These are phyloP conservation scores for Ilyonectria mors-panacis DNA, from an alignment of 2,329 filamentous ascomycete species.

Conservation along the genomic window DNA sequence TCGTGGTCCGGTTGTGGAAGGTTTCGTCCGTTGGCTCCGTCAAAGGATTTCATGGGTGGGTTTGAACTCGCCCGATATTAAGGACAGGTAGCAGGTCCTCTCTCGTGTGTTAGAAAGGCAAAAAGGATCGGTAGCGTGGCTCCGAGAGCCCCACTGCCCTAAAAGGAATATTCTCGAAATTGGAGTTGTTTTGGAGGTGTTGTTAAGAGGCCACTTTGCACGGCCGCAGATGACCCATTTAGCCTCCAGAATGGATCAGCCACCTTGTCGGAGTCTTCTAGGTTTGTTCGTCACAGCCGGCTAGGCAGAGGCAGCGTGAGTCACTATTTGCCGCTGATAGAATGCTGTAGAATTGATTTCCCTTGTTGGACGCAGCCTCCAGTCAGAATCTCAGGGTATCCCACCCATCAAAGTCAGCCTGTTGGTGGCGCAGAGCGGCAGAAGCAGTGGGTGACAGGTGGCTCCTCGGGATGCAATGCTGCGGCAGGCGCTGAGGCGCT, in stretches of 20 bases:
- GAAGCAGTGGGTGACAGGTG: conserved; percentile 17
- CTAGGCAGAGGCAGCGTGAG: conserved; percentile 30
- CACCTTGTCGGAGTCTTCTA: conserved; percentile 8
- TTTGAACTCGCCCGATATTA: conserved; percentile 28
- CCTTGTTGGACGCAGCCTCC: background rate
- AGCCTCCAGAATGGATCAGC: conserved; percentile 12
- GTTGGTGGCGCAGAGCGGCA: conserved; percentile 6
- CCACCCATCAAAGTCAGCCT: conserved; percentile 1
- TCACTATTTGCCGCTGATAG: conserved; percentile 31
- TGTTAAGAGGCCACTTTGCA: conserved; percentile 41
- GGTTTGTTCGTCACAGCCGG: conserved; percentile 7
- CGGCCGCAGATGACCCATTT: conserved; percentile 8
- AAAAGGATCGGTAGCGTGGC: conserved; percentile 39
- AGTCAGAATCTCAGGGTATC: background rate
- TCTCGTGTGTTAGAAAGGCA: conserved; percentile 12
- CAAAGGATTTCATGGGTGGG: conserved; percentile 26
- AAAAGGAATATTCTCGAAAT: conserved; percentile 49
- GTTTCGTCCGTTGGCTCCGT: conserved; percentile 3
- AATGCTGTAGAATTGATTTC: conserved; percentile 25
- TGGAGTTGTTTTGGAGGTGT: background rate
- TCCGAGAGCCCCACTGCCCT: conserved; percentile 40
- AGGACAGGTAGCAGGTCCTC: conserved; percentile 29
- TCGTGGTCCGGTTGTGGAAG: background rate
- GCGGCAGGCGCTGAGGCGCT: conserved; percentile 23
- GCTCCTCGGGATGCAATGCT: conserved; percentile 7